Conservation (phyloP, 2,329 filamentous ascomycete genomes). For the Amesomyces nigricolor region DNA sequence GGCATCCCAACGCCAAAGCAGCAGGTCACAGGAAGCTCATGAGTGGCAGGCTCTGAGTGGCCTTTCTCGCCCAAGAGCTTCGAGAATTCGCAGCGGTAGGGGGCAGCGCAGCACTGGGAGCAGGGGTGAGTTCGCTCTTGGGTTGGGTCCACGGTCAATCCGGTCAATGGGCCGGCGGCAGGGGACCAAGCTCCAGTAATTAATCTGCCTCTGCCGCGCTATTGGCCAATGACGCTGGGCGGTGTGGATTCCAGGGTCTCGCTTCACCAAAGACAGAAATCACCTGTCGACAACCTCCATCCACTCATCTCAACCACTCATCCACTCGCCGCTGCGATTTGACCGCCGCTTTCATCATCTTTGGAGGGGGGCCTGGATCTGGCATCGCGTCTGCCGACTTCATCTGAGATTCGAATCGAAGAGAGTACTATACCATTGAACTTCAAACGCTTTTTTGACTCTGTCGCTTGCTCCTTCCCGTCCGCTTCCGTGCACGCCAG, state of each 20-base stretch:
- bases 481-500: background rate
- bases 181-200: constrained; percentile 7
- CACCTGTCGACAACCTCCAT: background rate
- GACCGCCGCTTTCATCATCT: no score
- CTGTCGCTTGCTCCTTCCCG: background rate
- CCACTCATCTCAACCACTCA: background rate
- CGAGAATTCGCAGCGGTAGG: constrained; percentile 14
- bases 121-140: no score
- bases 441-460: no score
- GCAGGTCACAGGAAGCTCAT: constrained; percentile 1
- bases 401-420: no score
- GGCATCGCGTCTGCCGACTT: no score
- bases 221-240: constrained; percentile 15
- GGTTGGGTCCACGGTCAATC: background rate
- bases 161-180: background rate
- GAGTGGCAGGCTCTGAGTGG: constrained; percentile 10
- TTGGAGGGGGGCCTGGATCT: no score
- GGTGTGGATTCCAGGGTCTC: constrained; percentile 2
- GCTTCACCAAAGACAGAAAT: background rate
- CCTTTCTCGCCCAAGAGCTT: constrained; percentile 10
- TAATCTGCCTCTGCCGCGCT: constrained; percentile 5
- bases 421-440: no score
- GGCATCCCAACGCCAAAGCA: constrained; percentile 2
- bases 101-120: background rate
- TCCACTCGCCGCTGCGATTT: background rate